Evolutionary conservation across 257 asterid genomes (phyloP).

Genomic region (Primulina eburnea): DNA sequence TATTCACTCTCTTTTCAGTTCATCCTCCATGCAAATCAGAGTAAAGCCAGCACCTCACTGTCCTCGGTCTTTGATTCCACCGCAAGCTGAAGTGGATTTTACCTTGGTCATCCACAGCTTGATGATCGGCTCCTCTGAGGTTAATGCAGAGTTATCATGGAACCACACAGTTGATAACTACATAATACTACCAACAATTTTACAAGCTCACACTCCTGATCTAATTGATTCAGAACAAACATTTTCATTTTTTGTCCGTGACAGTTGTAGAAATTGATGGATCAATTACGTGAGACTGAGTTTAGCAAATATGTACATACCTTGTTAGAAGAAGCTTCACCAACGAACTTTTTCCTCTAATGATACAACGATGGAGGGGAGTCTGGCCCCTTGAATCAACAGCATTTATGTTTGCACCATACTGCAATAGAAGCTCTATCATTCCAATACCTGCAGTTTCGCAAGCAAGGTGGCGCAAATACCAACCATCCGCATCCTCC

Average conservation of each 20-base stretch:
- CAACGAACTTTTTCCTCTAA: slow-evolving; percentile 53
- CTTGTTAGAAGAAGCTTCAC: slow-evolving; percentile 87
- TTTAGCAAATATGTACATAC: slow-evolving; percentile 32
- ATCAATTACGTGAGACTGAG: background rate
- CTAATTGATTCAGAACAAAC: background rate
- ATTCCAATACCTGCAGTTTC: slow-evolving; percentile 89
- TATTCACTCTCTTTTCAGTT: slow-evolving; percentile 10
- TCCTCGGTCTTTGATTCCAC: slow-evolving; percentile 64
- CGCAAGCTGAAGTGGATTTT: slow-evolving; percentile 53
- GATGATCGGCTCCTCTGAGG: slow-evolving; percentile 90
- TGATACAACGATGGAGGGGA: slow-evolving; percentile 75
- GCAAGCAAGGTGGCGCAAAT: slow-evolving; percentile 92
- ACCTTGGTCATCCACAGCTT: slow-evolving; percentile 60
- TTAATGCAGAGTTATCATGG: background rate
- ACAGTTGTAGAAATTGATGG: background rate
- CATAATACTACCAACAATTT: background rate
- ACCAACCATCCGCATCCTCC: slow-evolving; percentile 59
- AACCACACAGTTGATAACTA: background rate
- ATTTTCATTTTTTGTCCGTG: background rate
- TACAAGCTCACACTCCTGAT: background rate
- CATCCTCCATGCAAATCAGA: slow-evolving; percentile 50
- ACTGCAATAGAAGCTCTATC: slow-evolving; percentile 94
- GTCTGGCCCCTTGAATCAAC: slow-evolving; percentile 65
- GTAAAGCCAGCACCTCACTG: slow-evolving; percentile 58
- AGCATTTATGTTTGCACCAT: slow-evolving; percentile 81